These are phyloP conservation scores for Mrakia frigida DNA, from an alignment of 768 basidiomycete species.

Conservation along the genomic window DNA sequence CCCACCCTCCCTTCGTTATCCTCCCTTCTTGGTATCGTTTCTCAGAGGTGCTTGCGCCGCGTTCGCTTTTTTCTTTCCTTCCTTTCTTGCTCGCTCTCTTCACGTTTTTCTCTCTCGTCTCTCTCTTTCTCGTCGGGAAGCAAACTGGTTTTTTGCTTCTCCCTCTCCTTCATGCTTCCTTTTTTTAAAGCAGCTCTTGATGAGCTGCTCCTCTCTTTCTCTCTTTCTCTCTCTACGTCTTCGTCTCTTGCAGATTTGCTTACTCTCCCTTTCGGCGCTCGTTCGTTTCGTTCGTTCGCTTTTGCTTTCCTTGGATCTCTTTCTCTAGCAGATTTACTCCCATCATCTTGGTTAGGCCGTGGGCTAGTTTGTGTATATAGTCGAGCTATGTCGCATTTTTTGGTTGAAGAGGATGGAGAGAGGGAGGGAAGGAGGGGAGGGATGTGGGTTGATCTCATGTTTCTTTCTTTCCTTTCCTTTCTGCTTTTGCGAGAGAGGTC, in stretches of 20 bases:
- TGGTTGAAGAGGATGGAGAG: not conserved
- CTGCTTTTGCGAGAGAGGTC: no score
- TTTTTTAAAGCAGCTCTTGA: not conserved
- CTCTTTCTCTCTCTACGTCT: not conserved
- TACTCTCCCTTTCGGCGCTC: not conserved
- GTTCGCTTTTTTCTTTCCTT: not conserved
- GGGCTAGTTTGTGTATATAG: not conserved
- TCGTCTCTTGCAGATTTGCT: not conserved
- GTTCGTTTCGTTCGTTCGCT: not conserved
- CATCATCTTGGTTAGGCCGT: not conserved
- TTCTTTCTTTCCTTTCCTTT: not conserved
- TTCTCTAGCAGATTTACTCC: not conserved
- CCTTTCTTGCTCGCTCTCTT: not conserved
- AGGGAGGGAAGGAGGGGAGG: not conserved
- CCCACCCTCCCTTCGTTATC: not conserved
- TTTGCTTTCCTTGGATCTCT: not conserved
- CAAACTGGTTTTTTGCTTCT: not conserved
- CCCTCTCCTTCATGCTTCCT: not conserved
- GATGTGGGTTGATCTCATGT: not conserved
- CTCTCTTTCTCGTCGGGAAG: not conserved
- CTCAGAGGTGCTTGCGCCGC: not conserved
- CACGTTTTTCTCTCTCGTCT: not conserved
- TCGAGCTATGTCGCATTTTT: no score
- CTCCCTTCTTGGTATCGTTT: not conserved
- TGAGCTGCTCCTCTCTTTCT: not conserved